Conservation (phyloP, 345 rosid species). For the Syzygium jambos region DNA sequence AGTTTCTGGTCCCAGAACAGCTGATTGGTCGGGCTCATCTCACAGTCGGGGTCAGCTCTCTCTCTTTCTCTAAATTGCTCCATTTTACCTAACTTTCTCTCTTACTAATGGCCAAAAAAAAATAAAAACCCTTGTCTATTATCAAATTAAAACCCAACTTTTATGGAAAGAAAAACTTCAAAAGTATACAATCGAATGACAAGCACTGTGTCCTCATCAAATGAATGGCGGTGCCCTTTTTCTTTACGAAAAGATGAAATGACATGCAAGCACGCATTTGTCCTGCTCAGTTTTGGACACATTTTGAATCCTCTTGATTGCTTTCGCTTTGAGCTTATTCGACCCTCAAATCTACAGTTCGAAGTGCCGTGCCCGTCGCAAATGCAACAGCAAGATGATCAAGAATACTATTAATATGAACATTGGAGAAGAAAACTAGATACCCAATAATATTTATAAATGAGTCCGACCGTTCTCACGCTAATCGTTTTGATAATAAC, state of each 20-base stretch:
- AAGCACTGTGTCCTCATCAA: not conserved
- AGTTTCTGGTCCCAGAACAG: not conserved
- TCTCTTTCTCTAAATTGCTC: not conserved
- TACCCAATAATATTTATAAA: not conserved
- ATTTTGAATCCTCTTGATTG: not conserved
- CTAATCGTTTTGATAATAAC: not conserved
- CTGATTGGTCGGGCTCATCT: not conserved
- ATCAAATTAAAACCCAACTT: not conserved
- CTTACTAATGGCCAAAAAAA: not conserved
- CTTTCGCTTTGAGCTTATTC: not conserved
- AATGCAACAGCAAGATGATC: not conserved
- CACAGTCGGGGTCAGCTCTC: not conserved
- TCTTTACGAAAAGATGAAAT: not conserved
- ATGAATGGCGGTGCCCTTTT: not conserved
- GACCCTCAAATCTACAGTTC: not conserved
- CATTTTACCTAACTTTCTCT: not conserved
- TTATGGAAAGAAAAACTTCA: not conserved
- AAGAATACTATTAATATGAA: not conserved
- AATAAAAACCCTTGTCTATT: too few relatives aligned
- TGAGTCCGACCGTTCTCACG: accelerated
- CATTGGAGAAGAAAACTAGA: not conserved
- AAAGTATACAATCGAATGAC: not conserved
- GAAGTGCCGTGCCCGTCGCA: not conserved
- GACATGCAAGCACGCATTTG: not conserved
- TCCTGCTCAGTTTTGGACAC: not conserved